Conservation (phyloP, 352 stramenopile genomes). For the Pythium periplocum region DNA sequence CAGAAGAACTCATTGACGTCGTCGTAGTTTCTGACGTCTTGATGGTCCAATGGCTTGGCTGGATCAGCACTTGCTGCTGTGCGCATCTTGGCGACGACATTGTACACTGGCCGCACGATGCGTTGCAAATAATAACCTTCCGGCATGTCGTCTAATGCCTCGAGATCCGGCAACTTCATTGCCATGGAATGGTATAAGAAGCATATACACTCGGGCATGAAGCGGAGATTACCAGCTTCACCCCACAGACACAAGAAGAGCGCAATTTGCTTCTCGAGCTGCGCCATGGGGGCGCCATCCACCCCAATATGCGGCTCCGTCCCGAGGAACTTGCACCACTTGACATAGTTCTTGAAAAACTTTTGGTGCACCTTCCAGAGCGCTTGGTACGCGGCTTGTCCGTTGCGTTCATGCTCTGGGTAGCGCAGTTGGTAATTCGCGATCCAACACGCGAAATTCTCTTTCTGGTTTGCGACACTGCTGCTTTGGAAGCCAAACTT, state of each 20-base stretch:
- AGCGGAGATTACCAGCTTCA: conserved; percentile 78
- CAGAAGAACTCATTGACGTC: conserved; percentile 90
- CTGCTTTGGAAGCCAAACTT: conserved; percentile 81
- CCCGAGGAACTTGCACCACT: conserved; percentile 94
- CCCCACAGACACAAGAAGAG: conserved; percentile 83
- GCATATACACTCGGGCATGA: conserved; percentile 88
- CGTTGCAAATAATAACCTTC: conserved; percentile 63
- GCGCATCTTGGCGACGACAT: conserved; percentile 72
- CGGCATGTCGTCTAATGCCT: conserved; percentile 39
- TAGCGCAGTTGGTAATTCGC: conserved; percentile 80
- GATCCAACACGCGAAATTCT: conserved; percentile 82
- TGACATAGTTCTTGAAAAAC: conserved; percentile 89
- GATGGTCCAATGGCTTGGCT: conserved; percentile 49
- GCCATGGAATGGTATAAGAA: conserved; percentile 84
- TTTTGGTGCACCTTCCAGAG: conserved; percentile 61
- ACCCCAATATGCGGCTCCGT: conserved; percentile 73
- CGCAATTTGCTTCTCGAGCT: conserved; percentile 68
- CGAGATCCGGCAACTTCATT: conserved; percentile 49
- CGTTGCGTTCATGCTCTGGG: conserved; percentile 26
- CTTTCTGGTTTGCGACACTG: conserved; percentile 79
- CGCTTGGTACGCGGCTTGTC: conserved; percentile 32
- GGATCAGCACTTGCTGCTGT: conserved; percentile 28
- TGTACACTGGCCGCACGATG: conserved; percentile 74
- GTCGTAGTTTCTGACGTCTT: conserved; percentile 86
- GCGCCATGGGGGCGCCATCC: conserved; percentile 28